A percentile compares a stretch with the other conserved stretches of the same genome.
Conservation (phyloP, 352 stramenopile genomes). For the Globisporangium takayamanum region DNA sequence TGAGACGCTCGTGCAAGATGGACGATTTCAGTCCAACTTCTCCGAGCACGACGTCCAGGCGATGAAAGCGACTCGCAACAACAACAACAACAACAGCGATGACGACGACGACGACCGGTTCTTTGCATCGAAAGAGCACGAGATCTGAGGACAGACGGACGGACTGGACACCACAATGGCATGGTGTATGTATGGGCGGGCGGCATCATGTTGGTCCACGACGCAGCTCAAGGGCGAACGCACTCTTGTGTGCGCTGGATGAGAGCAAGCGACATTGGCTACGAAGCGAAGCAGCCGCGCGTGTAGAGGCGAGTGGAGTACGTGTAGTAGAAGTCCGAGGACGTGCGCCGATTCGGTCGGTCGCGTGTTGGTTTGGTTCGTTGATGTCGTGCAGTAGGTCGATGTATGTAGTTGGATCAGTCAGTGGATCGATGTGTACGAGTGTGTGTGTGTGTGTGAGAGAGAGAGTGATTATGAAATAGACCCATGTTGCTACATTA, state of each 20-base stretch:
- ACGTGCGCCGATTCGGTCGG: too few relatives aligned
- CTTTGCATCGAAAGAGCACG: not conserved
- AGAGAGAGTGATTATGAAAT: too few relatives aligned
- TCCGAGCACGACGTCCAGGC: constrained; percentile 29
- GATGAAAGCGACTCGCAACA: not conserved
- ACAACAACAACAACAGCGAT: too few relatives aligned
- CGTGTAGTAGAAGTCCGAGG: not conserved
- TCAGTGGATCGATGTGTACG: too few relatives aligned
- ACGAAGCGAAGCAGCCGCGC: not conserved
- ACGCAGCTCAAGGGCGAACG: not conserved
- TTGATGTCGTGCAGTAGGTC: too few relatives aligned
- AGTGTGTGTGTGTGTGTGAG: too few relatives aligned
- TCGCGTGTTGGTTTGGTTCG: too few relatives aligned
- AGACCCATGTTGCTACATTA: too few relatives aligned
- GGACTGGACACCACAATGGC: too few relatives aligned
- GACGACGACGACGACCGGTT: not conserved
- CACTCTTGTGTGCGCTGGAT: not conserved
- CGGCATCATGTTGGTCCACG: constrained; percentile 1
- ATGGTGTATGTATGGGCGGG: not conserved
- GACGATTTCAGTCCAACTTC: constrained; percentile 60
- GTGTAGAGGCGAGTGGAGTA: not conserved
- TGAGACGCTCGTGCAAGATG: constrained; percentile 51
- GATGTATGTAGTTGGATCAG: too few relatives aligned
- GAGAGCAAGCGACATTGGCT: not conserved
- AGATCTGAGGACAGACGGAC: not conserved